Evolutionary conservation across 306 rosid genomes (phyloP).

Genomic region (Echinosophora koreensis): DNA sequence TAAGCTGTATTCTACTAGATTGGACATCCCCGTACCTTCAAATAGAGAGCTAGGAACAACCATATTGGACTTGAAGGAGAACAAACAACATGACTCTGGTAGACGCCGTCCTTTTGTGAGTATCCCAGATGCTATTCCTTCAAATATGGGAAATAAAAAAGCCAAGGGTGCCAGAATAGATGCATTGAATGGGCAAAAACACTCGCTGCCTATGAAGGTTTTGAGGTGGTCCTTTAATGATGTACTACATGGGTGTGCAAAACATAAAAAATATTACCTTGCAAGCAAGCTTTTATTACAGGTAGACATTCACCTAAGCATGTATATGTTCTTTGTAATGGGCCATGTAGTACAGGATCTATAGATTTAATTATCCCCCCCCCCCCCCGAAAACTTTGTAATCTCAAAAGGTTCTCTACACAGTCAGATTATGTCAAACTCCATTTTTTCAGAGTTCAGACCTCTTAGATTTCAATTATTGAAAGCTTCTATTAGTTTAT

Average conservation of each 20-base stretch:
- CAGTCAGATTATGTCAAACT: slow-evolving; percentile 16
- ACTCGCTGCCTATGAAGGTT: slow-evolving; percentile 46
- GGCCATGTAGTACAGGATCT: slow-evolving; percentile 6
- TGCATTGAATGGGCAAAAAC: slow-evolving; percentile 39
- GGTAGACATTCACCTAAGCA: slow-evolving; percentile 55
- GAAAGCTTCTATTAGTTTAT: slow-evolving; percentile 28
- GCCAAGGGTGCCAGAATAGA: slow-evolving; percentile 45
- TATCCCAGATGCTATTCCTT: slow-evolving; percentile 44
- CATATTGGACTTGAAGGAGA: slow-evolving; percentile 51
- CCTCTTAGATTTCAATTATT: slow-evolving; percentile 37
- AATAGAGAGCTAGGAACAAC: slow-evolving; percentile 48
- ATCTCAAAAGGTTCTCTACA: slow-evolving; percentile 21
- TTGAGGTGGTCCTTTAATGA: slow-evolving; percentile 74
- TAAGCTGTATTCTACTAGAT: slow-evolving; percentile 59
- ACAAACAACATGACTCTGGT: slow-evolving; percentile 48
- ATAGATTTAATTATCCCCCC: slow-evolving; percentile 22
- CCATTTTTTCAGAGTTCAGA: slow-evolving; percentile 29
- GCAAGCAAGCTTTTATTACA: slow-evolving; percentile 69
- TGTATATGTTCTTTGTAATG: slow-evolving; percentile 39
- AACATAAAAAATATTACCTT: slow-evolving; percentile 54
- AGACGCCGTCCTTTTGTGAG: slow-evolving; percentile 34
- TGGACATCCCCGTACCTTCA: slow-evolving; percentile 82
- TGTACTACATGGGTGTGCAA: slow-evolving; percentile 68
- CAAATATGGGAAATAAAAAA: slow-evolving; percentile 43
- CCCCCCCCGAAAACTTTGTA: slow-evolving; percentile 21